A percentile compares a stretch with the other conserved stretches of the same genome.
Evolutionary conservation across 106 monocot species (phyloP).

Genomic region (Phalaenopsis equestris): DNA sequence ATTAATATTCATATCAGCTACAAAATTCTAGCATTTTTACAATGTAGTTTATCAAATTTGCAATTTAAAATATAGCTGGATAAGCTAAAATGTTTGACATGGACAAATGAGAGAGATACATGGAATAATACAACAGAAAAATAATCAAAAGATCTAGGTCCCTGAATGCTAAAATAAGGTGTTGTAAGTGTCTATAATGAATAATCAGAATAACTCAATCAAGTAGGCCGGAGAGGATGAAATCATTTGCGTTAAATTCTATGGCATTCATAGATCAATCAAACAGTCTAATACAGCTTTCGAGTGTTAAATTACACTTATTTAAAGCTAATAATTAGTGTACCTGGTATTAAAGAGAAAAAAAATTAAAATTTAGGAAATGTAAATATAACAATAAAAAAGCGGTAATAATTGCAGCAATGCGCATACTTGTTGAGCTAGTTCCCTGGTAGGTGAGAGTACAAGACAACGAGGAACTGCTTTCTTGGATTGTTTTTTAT

Average conservation of each 20-base stretch:
- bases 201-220: neutral
- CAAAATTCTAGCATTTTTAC: neutral
- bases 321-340: neutral
- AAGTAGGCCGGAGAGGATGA: neutral
- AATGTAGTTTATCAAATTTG: neutral
- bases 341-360: neutral
- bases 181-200: neutral
- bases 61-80: neutral
- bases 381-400: neutral
- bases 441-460: slow-evolving; percentile 89
- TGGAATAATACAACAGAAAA: neutral
- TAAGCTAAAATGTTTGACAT: neutral
- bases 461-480: slow-evolving; percentile 80
- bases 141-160: neutral
- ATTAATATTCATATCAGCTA: neutral
- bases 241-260: neutral
- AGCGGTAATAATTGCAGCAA: neutral
- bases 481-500: slow-evolving; percentile 50
- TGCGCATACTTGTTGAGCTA: slow-evolving; percentile 83
- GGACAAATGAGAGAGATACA: neutral
- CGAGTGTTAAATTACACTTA: neutral
- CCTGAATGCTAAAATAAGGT: neutral
- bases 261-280: neutral
- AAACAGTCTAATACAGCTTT: neutral
- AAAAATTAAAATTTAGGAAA: neutral